These are phyloP conservation scores for Camellia sinensis DNA, from an alignment of 148 eudicot species.

Conservation along the genomic window DNA sequence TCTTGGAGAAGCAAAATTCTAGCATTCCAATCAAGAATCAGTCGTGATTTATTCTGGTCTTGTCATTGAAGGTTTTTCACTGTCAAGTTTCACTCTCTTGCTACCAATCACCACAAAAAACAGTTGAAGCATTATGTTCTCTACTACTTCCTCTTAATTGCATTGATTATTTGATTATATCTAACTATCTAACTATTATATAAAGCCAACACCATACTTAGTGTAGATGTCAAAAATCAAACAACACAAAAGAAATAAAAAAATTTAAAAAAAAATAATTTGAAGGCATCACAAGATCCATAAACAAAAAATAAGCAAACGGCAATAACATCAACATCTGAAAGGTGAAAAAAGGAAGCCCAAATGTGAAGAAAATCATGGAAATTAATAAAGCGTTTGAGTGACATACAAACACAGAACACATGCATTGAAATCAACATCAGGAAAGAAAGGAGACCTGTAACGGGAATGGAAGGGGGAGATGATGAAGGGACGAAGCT, in stretches of 20 bases:
- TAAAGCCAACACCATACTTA: too few relatives aligned
- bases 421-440: too few relatives aligned
- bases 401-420: background rate
- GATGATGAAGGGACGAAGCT: conserved; percentile 39
- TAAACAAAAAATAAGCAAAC: background rate
- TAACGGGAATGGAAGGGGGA: conserved; percentile 52
- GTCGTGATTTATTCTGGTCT: too few relatives aligned
- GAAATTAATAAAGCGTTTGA: background rate
- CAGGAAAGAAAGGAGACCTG: conserved; percentile 27
- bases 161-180: too few relatives aligned
- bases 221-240: background rate
- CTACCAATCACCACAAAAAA: too few relatives aligned
- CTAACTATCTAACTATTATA: too few relatives aligned
- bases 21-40: too few relatives aligned
- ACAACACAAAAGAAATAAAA: background rate
- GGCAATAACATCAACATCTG: background rate
- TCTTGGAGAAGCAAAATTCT: too few relatives aligned
- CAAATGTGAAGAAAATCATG: background rate
- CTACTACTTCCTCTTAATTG: too few relatives aligned
- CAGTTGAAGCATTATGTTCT: too few relatives aligned
- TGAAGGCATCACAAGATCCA: background rate
- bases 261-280: background rate
- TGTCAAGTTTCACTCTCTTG: too few relatives aligned
- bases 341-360: background rate
- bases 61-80: too few relatives aligned